These are phyloP conservation scores for Castanea sativa DNA, from an alignment of 306 rosid genomes.

Conservation along the genomic window DNA sequence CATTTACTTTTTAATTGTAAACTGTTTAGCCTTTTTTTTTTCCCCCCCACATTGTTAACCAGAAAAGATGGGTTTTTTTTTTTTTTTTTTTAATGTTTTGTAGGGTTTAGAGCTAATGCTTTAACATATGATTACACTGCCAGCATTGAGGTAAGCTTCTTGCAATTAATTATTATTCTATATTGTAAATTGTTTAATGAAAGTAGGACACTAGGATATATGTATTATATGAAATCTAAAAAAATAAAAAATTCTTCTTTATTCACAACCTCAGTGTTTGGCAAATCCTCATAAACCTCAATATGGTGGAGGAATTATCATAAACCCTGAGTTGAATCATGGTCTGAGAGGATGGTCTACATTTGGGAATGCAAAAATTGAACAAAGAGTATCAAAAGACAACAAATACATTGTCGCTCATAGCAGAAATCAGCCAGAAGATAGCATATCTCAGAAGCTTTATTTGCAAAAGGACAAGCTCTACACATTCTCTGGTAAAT, in stretches of 20 bases:
- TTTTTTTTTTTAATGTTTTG: neutral
- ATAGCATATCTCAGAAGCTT: slow-evolving; percentile 52
- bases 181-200: too few species aligned
- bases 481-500: slow-evolving; percentile 65
- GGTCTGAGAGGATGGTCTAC: slow-evolving; percentile 62
- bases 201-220: neutral
- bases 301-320: slow-evolving; percentile 72
- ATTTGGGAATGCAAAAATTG: slow-evolving; percentile 43
- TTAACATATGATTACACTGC: too few species aligned
- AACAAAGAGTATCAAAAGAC: slow-evolving; percentile 42
- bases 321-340: slow-evolving; percentile 61
- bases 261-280: slow-evolving; percentile 46
- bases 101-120: too few species aligned
- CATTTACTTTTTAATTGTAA: neutral
- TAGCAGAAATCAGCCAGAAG: slow-evolving; percentile 42
- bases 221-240: neutral
- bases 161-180: too few species aligned
- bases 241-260: neutral
- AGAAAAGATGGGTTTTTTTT: neutral
- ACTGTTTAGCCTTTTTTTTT: neutral
- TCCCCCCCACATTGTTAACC: neutral
- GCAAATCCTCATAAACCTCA: slow-evolving; percentile 47
- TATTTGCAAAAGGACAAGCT: slow-evolving; percentile 32
- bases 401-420: slow-evolving; percentile 60
- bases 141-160: too few species aligned